These are phyloP conservation scores for Scleromitrula shiraiana DNA, from an alignment of 2,329 filamentous ascomycete genomes.

Conservation along the genomic window DNA sequence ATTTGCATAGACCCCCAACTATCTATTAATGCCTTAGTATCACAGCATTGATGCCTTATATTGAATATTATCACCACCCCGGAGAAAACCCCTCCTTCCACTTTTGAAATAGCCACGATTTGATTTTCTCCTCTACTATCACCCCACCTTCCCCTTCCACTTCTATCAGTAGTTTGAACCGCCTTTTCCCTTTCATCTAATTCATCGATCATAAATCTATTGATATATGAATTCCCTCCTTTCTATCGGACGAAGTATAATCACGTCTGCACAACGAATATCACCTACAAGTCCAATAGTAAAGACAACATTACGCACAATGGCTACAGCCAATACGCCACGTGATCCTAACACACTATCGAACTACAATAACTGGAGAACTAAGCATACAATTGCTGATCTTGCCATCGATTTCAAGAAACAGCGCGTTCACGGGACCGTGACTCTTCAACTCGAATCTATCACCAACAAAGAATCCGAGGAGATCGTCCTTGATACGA, in stretches of 20 bases:
- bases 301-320: constrained; percentile 16
- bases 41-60: too few relatives aligned
- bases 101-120: too few relatives aligned
- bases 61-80: too few relatives aligned
- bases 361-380: constrained; percentile 86
- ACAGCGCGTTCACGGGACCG: constrained; percentile 68
- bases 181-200: too few relatives aligned
- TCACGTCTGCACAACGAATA: constrained; percentile 15
- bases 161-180: too few relatives aligned
- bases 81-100: too few relatives aligned
- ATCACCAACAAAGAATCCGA: constrained; percentile 64
- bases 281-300: constrained; percentile 3
- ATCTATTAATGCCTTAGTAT: too few relatives aligned
- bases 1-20: too few relatives aligned
- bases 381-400: constrained; percentile 72
- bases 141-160: too few relatives aligned
- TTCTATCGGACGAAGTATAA: constrained; percentile 14
- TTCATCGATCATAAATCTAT: too few relatives aligned
- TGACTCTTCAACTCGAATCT: constrained; percentile 68
- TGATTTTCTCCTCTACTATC: too few relatives aligned
- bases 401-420: constrained; percentile 78
- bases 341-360: constrained; percentile 85
- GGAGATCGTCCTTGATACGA: constrained; percentile 84
- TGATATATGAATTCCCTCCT: constrained; percentile 11
- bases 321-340: constrained; percentile 17